Conservation (phyloP, 495 filamentous ascomycete species). For the Clavariopsis aquatica region DNA sequence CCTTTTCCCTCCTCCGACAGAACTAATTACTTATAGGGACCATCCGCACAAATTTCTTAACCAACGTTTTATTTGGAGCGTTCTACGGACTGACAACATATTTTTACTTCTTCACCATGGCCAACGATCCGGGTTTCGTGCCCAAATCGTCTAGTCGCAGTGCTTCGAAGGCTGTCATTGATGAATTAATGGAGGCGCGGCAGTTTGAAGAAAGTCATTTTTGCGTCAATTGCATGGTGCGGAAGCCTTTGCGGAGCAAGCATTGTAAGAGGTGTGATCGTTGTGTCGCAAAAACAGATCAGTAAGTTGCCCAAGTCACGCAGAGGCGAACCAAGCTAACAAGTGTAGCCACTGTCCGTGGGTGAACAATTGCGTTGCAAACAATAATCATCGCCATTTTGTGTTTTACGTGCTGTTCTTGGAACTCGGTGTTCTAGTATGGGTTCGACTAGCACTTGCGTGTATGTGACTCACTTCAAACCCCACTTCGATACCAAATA, state of each 20-base stretch:
- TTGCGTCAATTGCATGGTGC: constrained; percentile 89
- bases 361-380: constrained; percentile 93
- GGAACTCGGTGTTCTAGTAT: constrained; percentile 70
- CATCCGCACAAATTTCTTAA: constrained; percentile 61
- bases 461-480: constrained; percentile 50
- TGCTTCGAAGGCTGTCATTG: constrained; percentile 83
- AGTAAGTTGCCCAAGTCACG: constrained; percentile 60
- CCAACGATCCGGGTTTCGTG: constrained; percentile 89
- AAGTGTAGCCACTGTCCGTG: constrained; percentile 86
- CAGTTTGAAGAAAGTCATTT: constrained; percentile 95
- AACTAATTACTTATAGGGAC: constrained; percentile 54
- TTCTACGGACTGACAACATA: constrained; percentile 69
- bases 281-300: constrained; percentile 94
- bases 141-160: constrained; percentile 85
- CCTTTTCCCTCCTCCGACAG: not conserved
- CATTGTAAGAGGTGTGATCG: constrained; percentile 89
- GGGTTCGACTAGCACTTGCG: constrained; percentile 45
- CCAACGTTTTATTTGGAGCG: constrained; percentile 71
- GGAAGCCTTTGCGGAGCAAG: constrained; percentile 88
- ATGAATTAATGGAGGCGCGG: constrained; percentile 77
- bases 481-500: constrained; percentile 13
- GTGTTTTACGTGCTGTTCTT: constrained; percentile 81
- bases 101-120: constrained; percentile 85
- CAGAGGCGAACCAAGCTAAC: constrained; percentile 47
- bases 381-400: constrained; percentile 95